Evolutionary conservation across 768 basidiomycete genomes (phyloP).

Genomic region (Leccinum rimulosum): DNA sequence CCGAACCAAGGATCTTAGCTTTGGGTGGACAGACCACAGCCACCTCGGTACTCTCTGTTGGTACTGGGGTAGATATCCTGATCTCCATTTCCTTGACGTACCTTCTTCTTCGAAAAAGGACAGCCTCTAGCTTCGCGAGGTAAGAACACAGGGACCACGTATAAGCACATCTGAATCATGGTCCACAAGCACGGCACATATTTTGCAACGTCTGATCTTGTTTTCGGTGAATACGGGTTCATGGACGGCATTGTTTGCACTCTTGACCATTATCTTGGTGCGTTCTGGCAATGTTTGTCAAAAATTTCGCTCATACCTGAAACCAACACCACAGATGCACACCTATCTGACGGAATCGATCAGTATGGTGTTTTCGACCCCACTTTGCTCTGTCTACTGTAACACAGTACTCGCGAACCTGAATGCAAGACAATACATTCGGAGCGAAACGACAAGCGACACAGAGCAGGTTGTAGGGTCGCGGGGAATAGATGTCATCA

Average conservation of each 20-base stretch:
- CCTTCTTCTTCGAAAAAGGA: constrained; percentile 5
- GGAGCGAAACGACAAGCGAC: background rate
- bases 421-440: constrained; percentile 10
- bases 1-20: background rate
- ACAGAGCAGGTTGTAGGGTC: background rate
- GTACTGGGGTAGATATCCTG: constrained; percentile 6
- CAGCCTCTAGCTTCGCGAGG: too few relatives aligned
- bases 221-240: constrained; percentile 33
- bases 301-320: background rate
- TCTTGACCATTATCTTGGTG: constrained; percentile 33
- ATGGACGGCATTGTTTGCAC: constrained; percentile 48
- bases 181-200: constrained; percentile 2
- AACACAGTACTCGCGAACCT: constrained; percentile 19
- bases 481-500: background rate
- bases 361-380: background rate
- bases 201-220: constrained; percentile 9
- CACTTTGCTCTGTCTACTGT: constrained; percentile 11
- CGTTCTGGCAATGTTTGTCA: background rate
- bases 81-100: constrained; percentile 1
- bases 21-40: background rate
- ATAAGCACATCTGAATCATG: background rate
- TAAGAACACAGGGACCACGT: background rate
- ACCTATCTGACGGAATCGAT: background rate
- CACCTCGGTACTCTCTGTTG: background rate
- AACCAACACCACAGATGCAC: background rate